Conservation (phyloP, 345 rosid species). For the Crucihimalaya himalaica region DNA sequence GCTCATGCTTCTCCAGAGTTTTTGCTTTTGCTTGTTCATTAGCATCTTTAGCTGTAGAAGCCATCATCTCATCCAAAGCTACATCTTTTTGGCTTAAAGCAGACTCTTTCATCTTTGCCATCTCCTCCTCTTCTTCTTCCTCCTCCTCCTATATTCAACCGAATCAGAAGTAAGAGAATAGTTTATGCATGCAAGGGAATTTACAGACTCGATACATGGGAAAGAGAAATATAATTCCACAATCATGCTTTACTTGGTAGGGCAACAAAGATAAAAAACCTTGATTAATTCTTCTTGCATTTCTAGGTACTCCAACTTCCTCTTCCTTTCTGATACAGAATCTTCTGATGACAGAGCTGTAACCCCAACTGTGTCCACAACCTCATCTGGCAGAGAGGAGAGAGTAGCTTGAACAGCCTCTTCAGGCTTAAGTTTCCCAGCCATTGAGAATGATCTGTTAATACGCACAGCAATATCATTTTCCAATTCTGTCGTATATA, state of each 20-base stretch:
- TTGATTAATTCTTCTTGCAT: constrained; percentile 97
- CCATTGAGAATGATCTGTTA: constrained; percentile 77
- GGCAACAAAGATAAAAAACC: constrained; percentile 46
- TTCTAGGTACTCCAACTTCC: constrained; percentile 90
- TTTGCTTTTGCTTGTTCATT: constrained; percentile 71
- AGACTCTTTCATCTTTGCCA: constrained; percentile 81
- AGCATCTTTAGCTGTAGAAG: constrained; percentile 74
- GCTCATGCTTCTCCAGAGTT: constrained; percentile 89
- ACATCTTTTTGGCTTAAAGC: constrained; percentile 64
- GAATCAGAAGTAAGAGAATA: not conserved
- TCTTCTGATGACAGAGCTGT: constrained; percentile 91
- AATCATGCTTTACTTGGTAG: constrained; percentile 7
- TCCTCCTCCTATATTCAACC: constrained; percentile 59
- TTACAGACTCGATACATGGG: not conserved
- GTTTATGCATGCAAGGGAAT: not conserved
- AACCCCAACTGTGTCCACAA: constrained; percentile 89
- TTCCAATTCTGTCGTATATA: not conserved
- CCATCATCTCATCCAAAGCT: constrained; percentile 77
- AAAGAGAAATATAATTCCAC: not conserved
- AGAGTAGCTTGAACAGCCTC: constrained; percentile 98
- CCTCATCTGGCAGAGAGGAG: constrained; percentile 96
- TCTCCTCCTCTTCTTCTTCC: constrained; percentile 89
- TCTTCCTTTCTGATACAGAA: constrained; percentile 87
- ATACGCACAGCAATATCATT: not conserved
- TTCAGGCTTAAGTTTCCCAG: constrained; percentile 94